phyloP scores from a whole-genome alignment of 1,284 basidiomycete species.

The Ceratobasidium sp. region DNA sequence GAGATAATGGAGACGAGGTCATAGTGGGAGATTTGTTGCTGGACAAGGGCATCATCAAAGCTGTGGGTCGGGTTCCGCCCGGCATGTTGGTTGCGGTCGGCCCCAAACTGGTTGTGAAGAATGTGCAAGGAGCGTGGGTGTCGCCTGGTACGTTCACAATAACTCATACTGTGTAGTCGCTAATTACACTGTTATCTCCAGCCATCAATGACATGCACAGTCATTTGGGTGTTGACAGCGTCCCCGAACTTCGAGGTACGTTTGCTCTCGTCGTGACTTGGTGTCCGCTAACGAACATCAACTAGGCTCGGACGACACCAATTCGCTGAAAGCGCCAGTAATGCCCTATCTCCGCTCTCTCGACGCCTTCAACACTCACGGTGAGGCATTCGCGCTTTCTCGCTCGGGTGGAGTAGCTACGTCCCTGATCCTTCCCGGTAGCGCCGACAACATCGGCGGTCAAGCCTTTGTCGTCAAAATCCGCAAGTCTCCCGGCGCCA shows the following conservation, averaged over 20 bases:
- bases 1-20: conserved; percentile 56
- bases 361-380: conserved; percentile 59
- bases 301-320: conserved; percentile 48
- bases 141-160: conserved; percentile 49
- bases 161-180: background rate
- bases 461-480: conserved; percentile 58
- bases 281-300: too few relatives aligned
- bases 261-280: conserved; percentile 15
- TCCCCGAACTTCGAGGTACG: conserved; percentile 25
- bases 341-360: conserved; percentile 56
- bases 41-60: conserved; percentile 54
- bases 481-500: conserved; percentile 51
- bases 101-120: background rate
- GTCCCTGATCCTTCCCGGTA: conserved; percentile 56
- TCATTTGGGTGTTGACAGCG: conserved; percentile 45
- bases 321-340: conserved; percentile 50
- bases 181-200: background rate
- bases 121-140: conserved; percentile 52
- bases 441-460: conserved; percentile 45
- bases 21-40: conserved; percentile 47
- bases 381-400: conserved; percentile 52
- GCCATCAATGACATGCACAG: conserved; percentile 47
- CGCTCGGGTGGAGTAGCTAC: conserved; percentile 58
- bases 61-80: conserved; percentile 46
- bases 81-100: conserved; percentile 42